Evolutionary conservation across 805 yeast genomes (phyloP).

Genomic region (Phaffomyces antillensis): DNA sequence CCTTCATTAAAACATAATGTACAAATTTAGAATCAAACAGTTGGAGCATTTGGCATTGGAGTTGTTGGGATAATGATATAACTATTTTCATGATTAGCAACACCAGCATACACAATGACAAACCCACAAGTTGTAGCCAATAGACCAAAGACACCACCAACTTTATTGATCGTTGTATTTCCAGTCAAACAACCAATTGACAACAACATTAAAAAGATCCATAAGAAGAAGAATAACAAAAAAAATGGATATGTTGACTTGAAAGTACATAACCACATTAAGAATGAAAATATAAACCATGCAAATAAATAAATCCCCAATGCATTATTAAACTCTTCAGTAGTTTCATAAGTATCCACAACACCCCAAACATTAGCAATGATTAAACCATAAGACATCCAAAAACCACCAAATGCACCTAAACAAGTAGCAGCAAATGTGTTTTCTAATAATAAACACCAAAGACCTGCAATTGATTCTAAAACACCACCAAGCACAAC

Average conservation of each 20-base stretch:
- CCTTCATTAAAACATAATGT: neutral
- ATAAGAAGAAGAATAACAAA: conserved; percentile 45
- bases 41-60: conserved; percentile 43
- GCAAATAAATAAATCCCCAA: conserved; percentile 54
- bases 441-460: conserved; percentile 70
- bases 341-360: conserved; percentile 38
- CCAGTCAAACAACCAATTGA: conserved; percentile 46
- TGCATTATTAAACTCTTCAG: conserved; percentile 40
- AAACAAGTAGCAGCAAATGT: conserved; percentile 62
- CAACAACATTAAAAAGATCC: conserved; percentile 46
- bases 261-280: conserved; percentile 49
- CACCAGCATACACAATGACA: conserved; percentile 59
- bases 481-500: conserved; percentile 69
- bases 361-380: conserved; percentile 52
- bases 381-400: conserved; percentile 71
- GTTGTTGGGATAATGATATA: conserved; percentile 47
- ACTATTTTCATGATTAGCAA: conserved; percentile 51
- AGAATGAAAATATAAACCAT: conserved; percentile 58
- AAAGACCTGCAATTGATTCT: conserved; percentile 66
- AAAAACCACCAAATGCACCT: conserved; percentile 57
- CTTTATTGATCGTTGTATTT: conserved; percentile 35
- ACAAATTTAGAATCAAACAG: conserved; percentile 16
- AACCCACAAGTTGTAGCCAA: conserved; percentile 50
- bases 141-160: conserved; percentile 59
- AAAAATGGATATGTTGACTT: conserved; percentile 56